Base-by-base conservation (phyloP, 2,329 filamentous ascomycete species). In the Cladophialophora carrionii region DNA sequence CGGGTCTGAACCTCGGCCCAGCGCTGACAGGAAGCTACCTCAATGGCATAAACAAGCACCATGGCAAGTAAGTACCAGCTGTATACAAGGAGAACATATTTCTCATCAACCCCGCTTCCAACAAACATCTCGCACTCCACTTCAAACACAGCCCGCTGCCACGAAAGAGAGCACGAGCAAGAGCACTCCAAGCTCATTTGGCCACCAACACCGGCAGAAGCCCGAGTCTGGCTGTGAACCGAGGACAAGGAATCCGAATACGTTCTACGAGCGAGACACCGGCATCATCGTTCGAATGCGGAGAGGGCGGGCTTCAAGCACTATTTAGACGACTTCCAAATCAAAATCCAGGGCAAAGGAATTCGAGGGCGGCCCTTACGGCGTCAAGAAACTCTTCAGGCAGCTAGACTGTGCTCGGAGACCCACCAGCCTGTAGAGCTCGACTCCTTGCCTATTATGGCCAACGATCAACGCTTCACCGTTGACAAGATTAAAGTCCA, bases 401-500 rank as follows among this genome's bases (percentile, higher is more conserved):
- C 37, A 43, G 2, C 17, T n/a, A 7, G 37, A 20, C n/a, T 14
- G 17, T 3, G n/a, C n/a, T n/a, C 17, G 37, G 8, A 43, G 17
- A n/a, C n/a, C 17, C 37, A 20, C 17, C 37, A 43, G 37, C 17
- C 37, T n/a, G 17, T 43, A 43, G 17, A n/a, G 37, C 37, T 43
- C 37, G 37, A 43, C 37, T 43, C 37, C 7, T 2, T n/a, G 20
- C 20, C 57, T 20, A 34, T 29, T n/a, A 87, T 85, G 82, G 74
- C 83, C 14, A 43, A 43, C 54, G 14, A 57, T 54, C 52, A 54
- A 34, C 52, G 29, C 24, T 54, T 54, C 20, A 43, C 22, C 57
- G 76, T 83, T 49, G 85, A 89, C 74, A 90, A 89, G 74, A 84
- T 94, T 68, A 76, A 77, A 57, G 81, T 82, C 22, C 83, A 83